Evolutionary conservation across 1,284 basidiomycete species (phyloP).

Genomic region (Cutaneotrichosporon dermatis): DNA sequence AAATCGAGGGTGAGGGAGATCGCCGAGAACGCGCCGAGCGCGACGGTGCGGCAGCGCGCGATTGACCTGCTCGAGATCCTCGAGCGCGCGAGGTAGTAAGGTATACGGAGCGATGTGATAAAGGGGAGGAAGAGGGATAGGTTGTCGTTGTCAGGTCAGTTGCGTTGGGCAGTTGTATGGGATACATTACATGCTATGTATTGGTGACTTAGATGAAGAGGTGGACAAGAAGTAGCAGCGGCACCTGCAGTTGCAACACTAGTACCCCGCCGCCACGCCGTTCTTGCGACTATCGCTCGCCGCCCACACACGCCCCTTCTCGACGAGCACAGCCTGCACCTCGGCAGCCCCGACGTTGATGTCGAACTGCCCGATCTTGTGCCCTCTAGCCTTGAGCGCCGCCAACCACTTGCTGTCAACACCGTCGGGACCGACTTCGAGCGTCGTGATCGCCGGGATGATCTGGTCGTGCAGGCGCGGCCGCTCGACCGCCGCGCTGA

Average conservation of each 20-base stretch:
- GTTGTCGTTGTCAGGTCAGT: no score
- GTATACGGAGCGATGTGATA: background rate
- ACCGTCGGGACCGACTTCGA: conserved; percentile 56
- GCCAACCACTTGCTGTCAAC: conserved; percentile 58
- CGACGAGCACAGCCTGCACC: conserved; percentile 63
- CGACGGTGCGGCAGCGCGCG: conserved; percentile 30
- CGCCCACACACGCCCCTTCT: conserved; percentile 48
- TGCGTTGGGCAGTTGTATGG: background rate
- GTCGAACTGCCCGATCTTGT: conserved; percentile 60
- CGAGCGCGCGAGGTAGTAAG: conserved; percentile 18
- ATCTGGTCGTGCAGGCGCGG: conserved; percentile 91
- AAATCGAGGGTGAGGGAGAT: conserved; percentile 31
- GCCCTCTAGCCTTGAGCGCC: conserved; percentile 60
- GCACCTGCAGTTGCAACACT: background rate
- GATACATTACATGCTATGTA: conserved; percentile 4
- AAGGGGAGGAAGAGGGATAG: no score
- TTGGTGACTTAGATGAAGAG: background rate
- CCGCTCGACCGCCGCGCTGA: conserved; percentile 73
- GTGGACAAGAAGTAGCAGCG: no score
- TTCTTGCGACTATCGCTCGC: conserved; percentile 45
- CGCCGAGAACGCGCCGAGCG: conserved; percentile 22
- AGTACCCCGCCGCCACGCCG: conserved; percentile 46
- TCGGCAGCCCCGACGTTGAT: conserved; percentile 45
- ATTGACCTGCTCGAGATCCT: conserved; percentile 30
- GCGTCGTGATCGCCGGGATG: conserved; percentile 62